Evolutionary conservation across 371 early-diverging fungal genomes (phyloP), one percentile per base, ranked within the genome.

Genomic region (Saksenaea vasiformis): DNA sequence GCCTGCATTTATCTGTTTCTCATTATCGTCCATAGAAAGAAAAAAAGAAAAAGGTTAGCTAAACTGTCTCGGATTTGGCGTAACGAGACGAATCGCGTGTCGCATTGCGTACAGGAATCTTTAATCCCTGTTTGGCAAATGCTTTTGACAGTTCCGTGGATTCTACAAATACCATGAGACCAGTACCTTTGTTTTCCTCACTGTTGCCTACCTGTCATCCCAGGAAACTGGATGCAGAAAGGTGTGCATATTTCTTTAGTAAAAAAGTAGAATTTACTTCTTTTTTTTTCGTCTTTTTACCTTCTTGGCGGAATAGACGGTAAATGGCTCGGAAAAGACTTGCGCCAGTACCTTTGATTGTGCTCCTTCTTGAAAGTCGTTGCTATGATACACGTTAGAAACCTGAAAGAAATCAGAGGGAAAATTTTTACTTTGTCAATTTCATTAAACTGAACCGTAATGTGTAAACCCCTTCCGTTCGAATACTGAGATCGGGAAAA

Each of bases 401-500:
- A 22, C 17, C 51, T 22, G 11, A 22, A n/a, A 22, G 3, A n/a
- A 39, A 39, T 2, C n/a, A n/a, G 11, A 39, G 39, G n/a, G 39
- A 39, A 13, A 13, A 5, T 17, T 66, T 9, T 19, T 67, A 82
- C 82, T 74, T 82, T 17, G 70, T 65, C 43, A 82, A 44, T 65
- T 82, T 82, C 71, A 82, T 82, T 22, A 82, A 56, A 58, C 77
- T 78, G 35, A 96, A 96, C 62, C 87, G 90, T 54, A 97, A 76
- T 0, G 91, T 86, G 67, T 94, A 97, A 14, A 82, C 74, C 0
- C 97, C 97, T 60, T 95, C 95, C 43, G 93, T 91, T 17, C 97
- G 82, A 44, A 97, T 92, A 19, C 90, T 89, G 39, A 97, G 73
- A 65, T 95, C 95, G 1, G 95, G 95, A 70, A 95, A 97, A 37